These are phyloP conservation scores for Diaporthe amygdali DNA, from an alignment of 2,329 filamentous ascomycete species.

Conservation along the genomic window DNA sequence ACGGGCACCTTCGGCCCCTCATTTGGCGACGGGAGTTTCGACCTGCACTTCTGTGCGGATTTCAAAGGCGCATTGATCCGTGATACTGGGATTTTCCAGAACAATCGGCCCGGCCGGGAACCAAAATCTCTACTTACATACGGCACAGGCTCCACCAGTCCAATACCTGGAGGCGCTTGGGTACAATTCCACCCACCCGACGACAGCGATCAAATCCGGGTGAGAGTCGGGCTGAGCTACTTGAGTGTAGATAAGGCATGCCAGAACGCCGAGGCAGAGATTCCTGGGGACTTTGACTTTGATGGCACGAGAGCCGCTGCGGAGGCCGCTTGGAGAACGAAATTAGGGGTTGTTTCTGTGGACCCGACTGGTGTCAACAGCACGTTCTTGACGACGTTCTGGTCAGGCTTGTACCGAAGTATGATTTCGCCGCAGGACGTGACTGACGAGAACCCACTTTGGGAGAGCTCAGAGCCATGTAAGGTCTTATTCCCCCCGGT, in stretches of 20 bases:
- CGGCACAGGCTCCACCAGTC: conserved; percentile 24
- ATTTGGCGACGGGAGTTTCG: conserved; percentile 56
- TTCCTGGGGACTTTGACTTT: conserved; percentile 67
- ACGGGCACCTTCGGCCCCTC: conserved; percentile 55
- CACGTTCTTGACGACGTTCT: conserved; percentile 20
- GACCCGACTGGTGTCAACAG: conserved; percentile 22
- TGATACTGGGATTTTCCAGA: conserved; percentile 58
- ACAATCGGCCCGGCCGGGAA: conserved; percentile 50
- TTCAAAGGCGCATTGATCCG: conserved; percentile 48
- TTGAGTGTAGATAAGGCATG: conserved; percentile 19
- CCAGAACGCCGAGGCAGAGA: conserved; percentile 34
- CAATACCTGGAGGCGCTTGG: conserved; percentile 27
- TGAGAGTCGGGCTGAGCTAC: conserved; percentile 22
- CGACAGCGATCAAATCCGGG: conserved; percentile 19
- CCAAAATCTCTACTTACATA: conserved; percentile 34
- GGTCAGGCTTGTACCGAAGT: conserved; percentile 68
- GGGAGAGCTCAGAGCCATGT: conserved; percentile 65
- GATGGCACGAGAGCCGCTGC: conserved; percentile 58
- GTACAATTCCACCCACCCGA: conserved; percentile 27
- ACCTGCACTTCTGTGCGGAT: conserved; percentile 56
- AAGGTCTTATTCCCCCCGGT: not conserved
- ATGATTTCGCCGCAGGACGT: conserved; percentile 78
- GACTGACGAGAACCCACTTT: conserved; percentile 72
- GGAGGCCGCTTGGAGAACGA: conserved; percentile 65
- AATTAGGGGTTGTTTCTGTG: conserved; percentile 60